These are phyloP conservation scores for Nothopassalora personata DNA, from an alignment of 2,329 filamentous ascomycete species.

Conservation along the genomic window DNA sequence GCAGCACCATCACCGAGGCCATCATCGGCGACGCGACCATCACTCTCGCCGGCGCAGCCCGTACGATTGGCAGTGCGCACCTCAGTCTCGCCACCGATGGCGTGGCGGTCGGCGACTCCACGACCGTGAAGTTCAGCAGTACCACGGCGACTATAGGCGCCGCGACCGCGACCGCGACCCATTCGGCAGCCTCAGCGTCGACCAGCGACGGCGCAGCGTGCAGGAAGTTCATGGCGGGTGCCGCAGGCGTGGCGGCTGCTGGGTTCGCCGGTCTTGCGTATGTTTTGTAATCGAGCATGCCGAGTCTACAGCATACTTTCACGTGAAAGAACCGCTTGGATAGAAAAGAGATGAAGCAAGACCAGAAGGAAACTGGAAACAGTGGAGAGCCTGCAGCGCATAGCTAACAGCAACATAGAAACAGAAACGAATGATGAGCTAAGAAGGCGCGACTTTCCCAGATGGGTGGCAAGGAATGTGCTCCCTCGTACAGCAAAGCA, in stretches of 20 bases:
- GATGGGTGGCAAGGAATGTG: background rate
- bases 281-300: background rate
- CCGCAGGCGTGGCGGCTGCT: constrained; percentile 1
- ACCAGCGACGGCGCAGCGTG: constrained; percentile 1
- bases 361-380: background rate
- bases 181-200: background rate
- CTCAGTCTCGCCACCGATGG: constrained; percentile 15
- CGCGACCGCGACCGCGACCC: background rate
- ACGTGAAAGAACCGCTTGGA: background rate
- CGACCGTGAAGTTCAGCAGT: constrained; percentile 14
- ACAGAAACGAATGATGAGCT: background rate
- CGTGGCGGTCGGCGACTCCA: constrained; percentile 11
- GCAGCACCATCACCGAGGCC: constrained; percentile 16
- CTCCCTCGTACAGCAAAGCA: background rate
- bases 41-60: constrained; percentile 14
- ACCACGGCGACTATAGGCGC: constrained; percentile 1
- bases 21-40: constrained; percentile 17
- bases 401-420: background rate
- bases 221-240: background rate
- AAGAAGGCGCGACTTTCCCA: background rate
- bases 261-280: constrained; percentile 6
- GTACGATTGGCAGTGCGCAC: constrained; percentile 12
- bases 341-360: background rate
- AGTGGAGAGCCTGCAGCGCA: background rate
- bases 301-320: background rate